Conservation (phyloP, 495 filamentous ascomycete species). For the Astrothelium macrocarpum region DNA sequence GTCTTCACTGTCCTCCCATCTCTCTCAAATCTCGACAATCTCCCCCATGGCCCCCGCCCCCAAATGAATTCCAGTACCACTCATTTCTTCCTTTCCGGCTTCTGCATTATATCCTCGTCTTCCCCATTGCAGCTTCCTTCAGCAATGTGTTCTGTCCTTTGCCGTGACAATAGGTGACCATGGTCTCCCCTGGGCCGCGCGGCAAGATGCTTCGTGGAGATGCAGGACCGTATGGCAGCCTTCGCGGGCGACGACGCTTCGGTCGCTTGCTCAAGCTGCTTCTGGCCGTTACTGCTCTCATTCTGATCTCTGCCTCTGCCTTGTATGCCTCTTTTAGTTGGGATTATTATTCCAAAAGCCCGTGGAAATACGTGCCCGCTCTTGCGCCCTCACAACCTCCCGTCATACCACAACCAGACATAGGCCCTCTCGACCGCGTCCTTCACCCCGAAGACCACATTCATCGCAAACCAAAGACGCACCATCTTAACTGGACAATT, state of each 20-base stretch:
- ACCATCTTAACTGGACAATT: constrained; percentile 8
- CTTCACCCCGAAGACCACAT: constrained; percentile 11
- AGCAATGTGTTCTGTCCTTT: not conserved
- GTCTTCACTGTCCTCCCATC: not conserved
- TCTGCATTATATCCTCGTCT: not conserved
- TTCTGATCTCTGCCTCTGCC: not conserved
- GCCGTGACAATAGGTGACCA: not conserved
- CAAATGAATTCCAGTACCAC: not conserved
- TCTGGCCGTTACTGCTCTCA: not conserved
- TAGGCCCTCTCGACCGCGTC: constrained; percentile 2
- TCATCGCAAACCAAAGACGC: not conserved
- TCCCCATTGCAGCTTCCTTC: not conserved
- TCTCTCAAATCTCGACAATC: too few relatives aligned
- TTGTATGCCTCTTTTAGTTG: constrained; percentile 4
- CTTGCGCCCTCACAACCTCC: not conserved
- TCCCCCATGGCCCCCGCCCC: not conserved
- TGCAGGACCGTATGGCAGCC: not conserved
- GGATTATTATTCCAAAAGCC: constrained; percentile 3
- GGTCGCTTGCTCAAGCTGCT: not conserved
- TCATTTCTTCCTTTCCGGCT: not conserved
- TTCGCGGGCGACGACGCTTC: constrained; percentile 3
- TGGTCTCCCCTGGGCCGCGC: constrained; percentile 3
- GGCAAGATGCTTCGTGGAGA: constrained; percentile 5
- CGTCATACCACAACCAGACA: not conserved
- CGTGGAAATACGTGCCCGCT: constrained; percentile 2